Percentiles rank a stretch among this genome's conserved stretches.
Evolutionary conservation across 2,329 filamentous ascomycete genomes (phyloP).

Genomic region (Calonectria pseudoturangicola): DNA sequence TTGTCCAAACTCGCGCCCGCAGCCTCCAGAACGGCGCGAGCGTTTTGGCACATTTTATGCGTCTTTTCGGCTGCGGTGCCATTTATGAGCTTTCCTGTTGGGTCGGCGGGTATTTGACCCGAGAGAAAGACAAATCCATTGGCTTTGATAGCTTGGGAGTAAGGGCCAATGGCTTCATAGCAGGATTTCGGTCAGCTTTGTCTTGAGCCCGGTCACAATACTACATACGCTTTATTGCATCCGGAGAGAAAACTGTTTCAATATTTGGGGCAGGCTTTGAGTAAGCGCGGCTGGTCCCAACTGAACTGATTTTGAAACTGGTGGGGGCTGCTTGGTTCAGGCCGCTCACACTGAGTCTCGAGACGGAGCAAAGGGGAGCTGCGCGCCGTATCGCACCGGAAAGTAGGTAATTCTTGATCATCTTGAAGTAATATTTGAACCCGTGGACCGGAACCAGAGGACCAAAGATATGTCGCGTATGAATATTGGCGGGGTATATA

Average conservation of each 20-base stretch:
- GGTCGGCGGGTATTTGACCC: slow-evolving; percentile 80
- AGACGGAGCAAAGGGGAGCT: background rate
- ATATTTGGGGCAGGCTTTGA: slow-evolving; percentile 22
- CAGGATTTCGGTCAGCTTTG: background rate
- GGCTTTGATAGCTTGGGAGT: slow-evolving; percentile 49
- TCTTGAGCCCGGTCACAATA: no score
- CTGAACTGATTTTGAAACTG: background rate
- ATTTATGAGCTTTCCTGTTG: slow-evolving; percentile 73
- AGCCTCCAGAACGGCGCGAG: slow-evolving; percentile 80
- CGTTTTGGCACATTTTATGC: slow-evolving; percentile 65
- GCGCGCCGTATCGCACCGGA: background rate
- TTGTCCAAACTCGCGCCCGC: slow-evolving; percentile 78
- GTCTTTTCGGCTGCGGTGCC: slow-evolving; percentile 70
- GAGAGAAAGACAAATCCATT: slow-evolving; percentile 79
- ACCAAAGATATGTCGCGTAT: background rate
- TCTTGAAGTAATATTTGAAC: background rate
- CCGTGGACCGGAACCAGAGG: no score
- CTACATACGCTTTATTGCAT: slow-evolving; percentile 40
- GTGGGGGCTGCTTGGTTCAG: background rate
- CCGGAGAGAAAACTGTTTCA: slow-evolving; percentile 38
- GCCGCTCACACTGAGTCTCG: background rate
- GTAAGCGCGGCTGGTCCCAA: background rate
- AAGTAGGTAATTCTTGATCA: background rate
- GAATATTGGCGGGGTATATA: background rate
- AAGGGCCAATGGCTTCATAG: slow-evolving; percentile 26